Evolutionary conservation across 2,329 filamentous ascomycete genomes (phyloP), one percentile per base, ranked within the genome.

Genomic region (Ophioceras dolichostomum): DNA sequence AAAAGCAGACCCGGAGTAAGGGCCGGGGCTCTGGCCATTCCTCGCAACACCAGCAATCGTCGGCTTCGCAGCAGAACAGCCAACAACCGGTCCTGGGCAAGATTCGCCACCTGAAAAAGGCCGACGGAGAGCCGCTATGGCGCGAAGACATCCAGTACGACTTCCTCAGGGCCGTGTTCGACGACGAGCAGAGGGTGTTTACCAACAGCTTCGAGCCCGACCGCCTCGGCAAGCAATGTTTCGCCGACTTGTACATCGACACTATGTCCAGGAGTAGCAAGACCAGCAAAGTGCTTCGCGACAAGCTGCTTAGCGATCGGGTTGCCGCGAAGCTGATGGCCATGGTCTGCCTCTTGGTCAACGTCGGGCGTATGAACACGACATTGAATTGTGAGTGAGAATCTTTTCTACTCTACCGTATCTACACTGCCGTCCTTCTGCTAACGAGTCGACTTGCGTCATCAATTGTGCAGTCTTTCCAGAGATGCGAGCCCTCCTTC

Each of bases 261-360:
- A 89, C 91, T 42, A 96, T 98, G 89, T 87, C 91, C 3, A 77
- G 87, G 58, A 98, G 91, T 64, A 95, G 86, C 69, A 98, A 98
- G 68, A 96, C 89, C 20, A 96, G 91, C 69, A 96, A 96, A 63
- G 91, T 98, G 35, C 69, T 98, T 45, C 86, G 94, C 58, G 91
- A 98, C 60, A 96, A 98, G 66, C 70, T 98, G 45, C 71, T 94
- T 51, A 91, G 81, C 47, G 91, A 98, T 56, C 79, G 85, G 51
- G 80, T 86, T 45, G 88, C 88, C 17, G 91, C 89, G 26, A 87
- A 94, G 57, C 89, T 86, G 53, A 98, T 98, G 91, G 91, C 91
- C 37, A 98, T 98, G 91, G 89, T 98, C 41, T 98, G 91, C 60
- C 65, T 98, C 46, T 65, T 98, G 50, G 91, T 98, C 56, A 98